These are phyloP conservation scores for Xanthoconium purpureum DNA, from an alignment of 768 basidiomycete species.

Conservation along the genomic window DNA sequence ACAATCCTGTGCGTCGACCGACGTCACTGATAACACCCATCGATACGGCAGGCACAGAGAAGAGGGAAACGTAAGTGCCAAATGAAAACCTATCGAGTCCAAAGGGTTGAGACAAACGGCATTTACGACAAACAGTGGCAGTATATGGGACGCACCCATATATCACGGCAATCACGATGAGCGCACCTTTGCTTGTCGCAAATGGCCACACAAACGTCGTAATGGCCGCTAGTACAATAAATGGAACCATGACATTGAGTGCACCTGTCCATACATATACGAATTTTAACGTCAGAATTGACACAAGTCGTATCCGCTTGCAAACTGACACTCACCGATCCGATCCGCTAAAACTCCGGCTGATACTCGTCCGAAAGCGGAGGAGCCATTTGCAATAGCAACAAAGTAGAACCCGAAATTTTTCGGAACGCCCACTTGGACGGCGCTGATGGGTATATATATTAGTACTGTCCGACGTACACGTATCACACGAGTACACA, in stretches of 20 bases:
- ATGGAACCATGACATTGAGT: constrained; percentile 67
- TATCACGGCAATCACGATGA: constrained; percentile 53
- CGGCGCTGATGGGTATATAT: constrained; percentile 61
- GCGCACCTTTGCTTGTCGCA: constrained; percentile 38
- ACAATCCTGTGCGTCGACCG: constrained; percentile 64
- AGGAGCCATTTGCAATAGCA: constrained; percentile 65
- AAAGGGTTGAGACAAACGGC: not conserved
- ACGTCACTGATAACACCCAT: constrained; percentile 61
- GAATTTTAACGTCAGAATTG: not conserved
- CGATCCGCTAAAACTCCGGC: constrained; percentile 55
- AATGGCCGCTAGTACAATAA: constrained; percentile 51
- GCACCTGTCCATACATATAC: constrained; percentile 40
- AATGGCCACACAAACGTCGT: constrained; percentile 74
- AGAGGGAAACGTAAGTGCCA: constrained; percentile 58
- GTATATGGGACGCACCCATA: constrained; percentile 52
- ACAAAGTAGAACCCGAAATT: constrained; percentile 63
- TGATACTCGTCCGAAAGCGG: constrained; percentile 56
- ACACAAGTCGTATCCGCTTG: not conserved
- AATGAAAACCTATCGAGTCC: constrained; percentile 46
- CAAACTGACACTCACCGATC: constrained; percentile 37
- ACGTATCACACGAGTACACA: not conserved
- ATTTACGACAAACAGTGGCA: accelerated
- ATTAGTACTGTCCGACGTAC: constrained; percentile 49
- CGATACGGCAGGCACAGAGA: constrained; percentile 55
- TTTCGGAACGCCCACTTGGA: constrained; percentile 42